phyloP scores from a whole-genome alignment of 306 rosid genomes.

The Glycine tomentella region DNA sequence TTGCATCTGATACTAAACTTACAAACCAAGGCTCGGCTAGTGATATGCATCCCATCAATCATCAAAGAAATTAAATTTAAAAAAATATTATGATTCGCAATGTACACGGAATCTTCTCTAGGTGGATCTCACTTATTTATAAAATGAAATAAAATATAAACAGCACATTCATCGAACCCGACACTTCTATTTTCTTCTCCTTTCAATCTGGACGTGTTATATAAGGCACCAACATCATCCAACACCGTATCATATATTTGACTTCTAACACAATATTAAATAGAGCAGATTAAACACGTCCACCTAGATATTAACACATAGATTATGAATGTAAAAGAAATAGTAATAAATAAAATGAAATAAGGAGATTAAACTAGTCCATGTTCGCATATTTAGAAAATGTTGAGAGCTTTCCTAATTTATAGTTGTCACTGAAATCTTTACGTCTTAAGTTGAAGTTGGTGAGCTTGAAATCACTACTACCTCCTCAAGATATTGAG shows the following conservation, averaged over 20 bases:
- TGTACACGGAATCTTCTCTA: conserved; percentile 40
- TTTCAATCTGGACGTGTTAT: conserved; percentile 37
- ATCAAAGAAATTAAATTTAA: neutral
- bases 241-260: conserved; percentile 50
- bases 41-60: conserved; percentile 31
- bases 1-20: conserved; percentile 40
- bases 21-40: conserved; percentile 2
- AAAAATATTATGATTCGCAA: conserved; percentile 22
- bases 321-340: conserved; percentile 31
- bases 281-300: conserved; percentile 36
- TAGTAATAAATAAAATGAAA: neutral
- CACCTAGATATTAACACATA: conserved; percentile 44
- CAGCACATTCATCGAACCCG: conserved; percentile 49
- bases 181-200: conserved; percentile 30
- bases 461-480: conserved; percentile 2
- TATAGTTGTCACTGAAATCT: neutral
- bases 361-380: conserved; percentile 12
- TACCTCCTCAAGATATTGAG: neutral
- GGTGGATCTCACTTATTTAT: conserved; percentile 15
- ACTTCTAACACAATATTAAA: conserved; percentile 38
- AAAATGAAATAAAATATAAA: conserved; percentile 19
- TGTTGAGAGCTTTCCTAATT: conserved; percentile 34
- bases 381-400: neutral
- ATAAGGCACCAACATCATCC: conserved; percentile 48
- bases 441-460: conserved; percentile 5